Evolutionary conservation across 371 early-diverging fungal genomes (phyloP).

Genomic region (Rhizomucor pusillus): DNA sequence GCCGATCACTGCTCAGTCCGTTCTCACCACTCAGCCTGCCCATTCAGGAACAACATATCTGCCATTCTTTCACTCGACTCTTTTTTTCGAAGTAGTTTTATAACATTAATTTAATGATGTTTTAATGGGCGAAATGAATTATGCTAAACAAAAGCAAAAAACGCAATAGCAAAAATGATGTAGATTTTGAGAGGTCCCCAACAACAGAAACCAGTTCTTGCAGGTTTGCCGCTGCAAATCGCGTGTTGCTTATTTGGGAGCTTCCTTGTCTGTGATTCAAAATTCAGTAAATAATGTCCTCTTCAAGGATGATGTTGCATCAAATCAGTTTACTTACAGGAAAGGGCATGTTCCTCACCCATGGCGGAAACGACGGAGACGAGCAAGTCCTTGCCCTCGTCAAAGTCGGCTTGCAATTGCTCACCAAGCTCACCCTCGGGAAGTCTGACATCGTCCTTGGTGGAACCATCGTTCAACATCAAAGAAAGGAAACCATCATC

Average conservation of each 20-base stretch:
- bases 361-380: constrained; percentile 89
- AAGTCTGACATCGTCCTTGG: constrained; percentile 95
- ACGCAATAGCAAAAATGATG: constrained; percentile 1
- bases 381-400: constrained; percentile 80
- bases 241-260: constrained; percentile 25
- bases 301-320: no score
- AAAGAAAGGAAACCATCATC: constrained; percentile 92
- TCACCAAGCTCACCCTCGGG: constrained; percentile 87
- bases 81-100: no score
- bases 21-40: no score
- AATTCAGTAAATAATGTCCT: no score
- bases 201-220: not conserved
- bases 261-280: constrained; percentile 34
- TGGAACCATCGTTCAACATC: constrained; percentile 74
- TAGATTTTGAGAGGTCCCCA: not conserved
- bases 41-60: no score
- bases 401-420: constrained; percentile 73
- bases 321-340: constrained; percentile 55
- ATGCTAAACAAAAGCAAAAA: no score
- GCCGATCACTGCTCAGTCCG: no score
- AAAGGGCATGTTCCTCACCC: constrained; percentile 91
- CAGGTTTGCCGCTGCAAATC: not conserved
- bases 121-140: no score
- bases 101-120: no score
- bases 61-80: no score